Evolutionary conservation across 73 alveolate genomes (phyloP).

Genomic region (Diophrys appendiculata): DNA sequence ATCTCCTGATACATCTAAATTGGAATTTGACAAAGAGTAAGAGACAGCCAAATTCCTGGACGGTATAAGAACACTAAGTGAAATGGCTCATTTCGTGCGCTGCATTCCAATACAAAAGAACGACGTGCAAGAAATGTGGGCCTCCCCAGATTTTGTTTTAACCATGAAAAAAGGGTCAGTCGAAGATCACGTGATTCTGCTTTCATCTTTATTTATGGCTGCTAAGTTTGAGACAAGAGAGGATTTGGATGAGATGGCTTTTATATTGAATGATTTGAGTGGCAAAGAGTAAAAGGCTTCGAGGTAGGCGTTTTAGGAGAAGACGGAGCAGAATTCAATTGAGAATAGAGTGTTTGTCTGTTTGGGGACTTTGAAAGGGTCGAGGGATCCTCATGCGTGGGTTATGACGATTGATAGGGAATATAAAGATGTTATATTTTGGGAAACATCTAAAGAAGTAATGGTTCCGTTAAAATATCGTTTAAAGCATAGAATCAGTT

Average conservation of each 20-base stretch:
- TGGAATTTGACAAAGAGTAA: background rate
- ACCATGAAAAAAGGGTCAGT: constrained; percentile 65
- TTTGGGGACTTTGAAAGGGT: constrained; percentile 45
- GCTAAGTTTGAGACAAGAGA: constrained; percentile 31
- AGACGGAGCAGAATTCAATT: constrained; percentile 26
- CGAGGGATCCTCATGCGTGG: constrained; percentile 65
- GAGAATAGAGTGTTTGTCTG: constrained; percentile 69
- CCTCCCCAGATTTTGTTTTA: constrained; percentile 69
- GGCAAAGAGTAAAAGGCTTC: constrained; percentile 25
- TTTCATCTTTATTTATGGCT: constrained; percentile 67
- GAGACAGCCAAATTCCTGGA: constrained; percentile 1
- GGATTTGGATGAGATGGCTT: constrained; percentile 15
- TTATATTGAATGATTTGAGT: constrained; percentile 12
- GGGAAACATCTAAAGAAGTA: constrained; percentile 18
- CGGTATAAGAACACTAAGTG: constrained; percentile 47
- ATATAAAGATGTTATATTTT: constrained; percentile 62
- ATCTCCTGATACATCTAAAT: constrained; percentile 36
- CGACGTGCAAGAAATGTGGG: constrained; percentile 46
- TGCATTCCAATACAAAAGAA: constrained; percentile 25
- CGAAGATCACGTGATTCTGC: constrained; percentile 69
- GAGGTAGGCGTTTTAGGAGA: constrained; percentile 11
- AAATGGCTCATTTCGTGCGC: constrained; percentile 57
- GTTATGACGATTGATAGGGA: constrained; percentile 69
- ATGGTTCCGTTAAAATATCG: too few species aligned
- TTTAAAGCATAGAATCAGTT: too few species aligned